These are phyloP conservation scores for Pyrus hybrid DNA, from an alignment of 331 rosid species.

Conservation along the genomic window DNA sequence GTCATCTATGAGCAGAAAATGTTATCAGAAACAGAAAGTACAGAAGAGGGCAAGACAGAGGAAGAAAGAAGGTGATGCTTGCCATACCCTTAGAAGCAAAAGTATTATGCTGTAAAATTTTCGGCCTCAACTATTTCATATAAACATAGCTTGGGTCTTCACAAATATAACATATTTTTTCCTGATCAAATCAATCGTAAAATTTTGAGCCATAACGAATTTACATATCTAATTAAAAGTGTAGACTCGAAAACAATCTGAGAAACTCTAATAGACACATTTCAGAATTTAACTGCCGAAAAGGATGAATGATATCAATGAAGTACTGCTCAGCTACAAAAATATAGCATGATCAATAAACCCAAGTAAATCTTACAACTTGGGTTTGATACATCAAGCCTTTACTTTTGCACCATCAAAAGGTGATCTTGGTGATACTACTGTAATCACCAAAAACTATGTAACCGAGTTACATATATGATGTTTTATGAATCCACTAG, in stretches of 20 bases:
- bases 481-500: slow-evolving; percentile 26
- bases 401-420: slow-evolving; percentile 54
- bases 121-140: neutral
- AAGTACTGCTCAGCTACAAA: neutral
- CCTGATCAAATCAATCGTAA: neutral
- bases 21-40: slow-evolving; percentile 39
- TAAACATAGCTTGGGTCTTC: slow-evolving; percentile 2
- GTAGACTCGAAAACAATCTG: neutral
- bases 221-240: neutral
- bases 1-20: slow-evolving; percentile 66
- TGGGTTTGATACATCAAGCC: slow-evolving; percentile 73
- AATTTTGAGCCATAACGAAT: neutral
- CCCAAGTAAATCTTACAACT: slow-evolving; percentile 58
- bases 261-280: neutral
- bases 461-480: slow-evolving; percentile 30
- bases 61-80: slow-evolving; percentile 42
- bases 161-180: neutral
- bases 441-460: slow-evolving; percentile 51
- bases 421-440: slow-evolving; percentile 33
- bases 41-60: slow-evolving; percentile 24
- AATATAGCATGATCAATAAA: slow-evolving; percentile 55
- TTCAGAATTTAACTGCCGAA: neutral
- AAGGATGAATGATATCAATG: neutral
- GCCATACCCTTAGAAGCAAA: neutral
- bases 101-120: slow-evolving; percentile 1